Evolutionary conservation across 148 eudicot genomes (phyloP), one percentile per base, ranked within the genome.

Genomic region (Spergularia marina): DNA sequence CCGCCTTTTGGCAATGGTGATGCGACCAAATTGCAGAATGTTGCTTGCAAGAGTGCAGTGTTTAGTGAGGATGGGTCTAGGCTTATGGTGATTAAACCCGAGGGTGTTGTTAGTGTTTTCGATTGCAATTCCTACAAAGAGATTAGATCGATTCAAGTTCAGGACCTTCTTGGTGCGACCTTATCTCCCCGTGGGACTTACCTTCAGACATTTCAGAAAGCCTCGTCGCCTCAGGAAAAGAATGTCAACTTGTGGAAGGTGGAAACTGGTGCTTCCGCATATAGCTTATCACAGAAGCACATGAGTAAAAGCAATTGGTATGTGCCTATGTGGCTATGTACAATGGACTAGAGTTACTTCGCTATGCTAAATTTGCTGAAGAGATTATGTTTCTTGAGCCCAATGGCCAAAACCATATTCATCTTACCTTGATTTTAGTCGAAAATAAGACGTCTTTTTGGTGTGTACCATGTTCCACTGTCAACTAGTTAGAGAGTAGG

Each of bases 261-360:
- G 12, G 91, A 86, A 60, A 86, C 87, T 17, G 98, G 97, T 49
- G 92, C 76, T 77, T 80, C 87, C 10, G 92, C 88, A 20, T 86
- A 89, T 83, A 80, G 71, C 49, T 72, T 84, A 25, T 86, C 79
- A 53, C 97, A 89, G 82, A 95, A 92, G 87, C 89, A 83, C 80
- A 89, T 92, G 89, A 90, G 88, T 18, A 92, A 89, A 79, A 83
- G 86, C 30, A 90, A 90, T 60, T 95, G 99, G 99, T 92, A 87
- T 49, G 77, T 70, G 36, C 36, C 36, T 30, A 30, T n/a, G n/a
- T n/a, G n/a, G 34, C 34, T 30, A 41, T 9, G 9, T 44, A 51
- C 71, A 17, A 49, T 59, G 16, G 53, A 49, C 56, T 25, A 39
- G 17, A 68, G 25, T 68, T 68, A 62, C 73, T 72, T 57, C 55